Conservation (phyloP, 306 rosid species). For the Purshia tridentata region DNA sequence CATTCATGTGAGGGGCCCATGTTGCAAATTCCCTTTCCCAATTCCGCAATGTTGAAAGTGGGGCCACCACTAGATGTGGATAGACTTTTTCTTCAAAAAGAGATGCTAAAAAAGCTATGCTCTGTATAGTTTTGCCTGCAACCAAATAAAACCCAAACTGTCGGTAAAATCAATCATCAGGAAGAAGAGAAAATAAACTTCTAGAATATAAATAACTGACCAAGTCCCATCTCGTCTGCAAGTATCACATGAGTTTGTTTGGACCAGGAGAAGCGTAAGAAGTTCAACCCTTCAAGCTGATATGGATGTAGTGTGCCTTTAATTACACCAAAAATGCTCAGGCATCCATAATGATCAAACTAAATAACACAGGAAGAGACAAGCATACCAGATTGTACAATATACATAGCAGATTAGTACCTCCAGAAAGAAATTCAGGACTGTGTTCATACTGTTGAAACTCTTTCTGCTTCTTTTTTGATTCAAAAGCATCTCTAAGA, state of each 20-base stretch:
- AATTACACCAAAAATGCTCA: slow-evolving; percentile 36
- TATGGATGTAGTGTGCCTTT: slow-evolving; percentile 91
- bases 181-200: slow-evolving; percentile 16
- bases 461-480: slow-evolving; percentile 73
- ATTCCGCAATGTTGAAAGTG: slow-evolving; percentile 90
- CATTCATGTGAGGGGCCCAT: slow-evolving; percentile 99
- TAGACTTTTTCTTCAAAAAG: slow-evolving; percentile 64
- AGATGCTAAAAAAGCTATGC: slow-evolving; percentile 95
- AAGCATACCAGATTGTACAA: slow-evolving; percentile 24
- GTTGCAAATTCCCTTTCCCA: slow-evolving; percentile 99
- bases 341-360: slow-evolving; percentile 27
- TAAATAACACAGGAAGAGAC: slow-evolving; percentile 4
- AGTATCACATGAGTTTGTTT: slow-evolving; percentile 98
- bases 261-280: slow-evolving; percentile 96
- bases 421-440: slow-evolving; percentile 85
- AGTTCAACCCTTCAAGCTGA: slow-evolving; percentile 99
- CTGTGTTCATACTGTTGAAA: slow-evolving; percentile 86
- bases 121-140: slow-evolving; percentile 96
- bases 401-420: slow-evolving; percentile 35
- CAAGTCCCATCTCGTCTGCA: slow-evolving; percentile 99
- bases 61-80: slow-evolving; percentile 99
- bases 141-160: slow-evolving; percentile 22
- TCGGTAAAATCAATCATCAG: slow-evolving; percentile 23
- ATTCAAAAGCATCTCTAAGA: slow-evolving; percentile 54
- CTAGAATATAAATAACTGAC: slow-evolving; percentile 42